Base-by-base conservation (phyloP, 176 grass and related monocot genomes). In the Thinopyrum elongatum region DNA sequence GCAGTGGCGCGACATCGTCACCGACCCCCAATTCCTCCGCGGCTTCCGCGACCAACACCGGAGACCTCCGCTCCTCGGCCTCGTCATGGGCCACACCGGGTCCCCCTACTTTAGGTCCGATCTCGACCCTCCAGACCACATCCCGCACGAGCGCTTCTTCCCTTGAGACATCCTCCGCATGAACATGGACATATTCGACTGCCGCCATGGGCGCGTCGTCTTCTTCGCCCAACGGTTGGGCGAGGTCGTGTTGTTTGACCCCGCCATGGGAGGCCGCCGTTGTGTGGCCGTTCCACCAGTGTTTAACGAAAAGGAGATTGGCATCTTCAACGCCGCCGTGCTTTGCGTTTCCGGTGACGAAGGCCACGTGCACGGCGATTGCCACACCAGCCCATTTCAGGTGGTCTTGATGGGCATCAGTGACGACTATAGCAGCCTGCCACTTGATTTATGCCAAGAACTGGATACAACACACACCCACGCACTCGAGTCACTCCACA, bases 311-410 rank as follows among this genome's bases (percentile, higher is more conserved):
- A 44, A 73, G 39, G 64, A 31, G 12, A 19, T 27, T 42, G 10
- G 5, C 28, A 3, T 55, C 39, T n/a, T 10, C 30, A n/a, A 55
- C 46, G 77, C 60, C 36, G 78, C 78, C 16, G 60, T 65, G 47
- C 4, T 80, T 26, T 80, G 78, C 60, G 36, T 25, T 17, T 16
- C 35, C 30, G 16, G 12, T 5, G 77, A 63, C 23, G 77, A 64
- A 80, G 60, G 36, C 35, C 61, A 80, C 61, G 31, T 80, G 61
- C 78, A 66, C 78, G 78, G 61, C 16, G 61, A 80, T 41, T 65
- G 61, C 78, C 36, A 66, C 61, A n/a, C 78, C 2, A 80, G 61
- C 25, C 39, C 61, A 27, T 80, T 66, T 66, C 78, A 80, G 78
- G 38, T 66, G 34, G 59, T 80, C n/a, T 42, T 80, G 59, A 65